Percentiles rank a stretch among this genome's conserved stretches.
These are phyloP conservation scores for Lactarius psammicola DNA, from an alignment of 768 basidiomycete genomes.

Conservation along the genomic window DNA sequence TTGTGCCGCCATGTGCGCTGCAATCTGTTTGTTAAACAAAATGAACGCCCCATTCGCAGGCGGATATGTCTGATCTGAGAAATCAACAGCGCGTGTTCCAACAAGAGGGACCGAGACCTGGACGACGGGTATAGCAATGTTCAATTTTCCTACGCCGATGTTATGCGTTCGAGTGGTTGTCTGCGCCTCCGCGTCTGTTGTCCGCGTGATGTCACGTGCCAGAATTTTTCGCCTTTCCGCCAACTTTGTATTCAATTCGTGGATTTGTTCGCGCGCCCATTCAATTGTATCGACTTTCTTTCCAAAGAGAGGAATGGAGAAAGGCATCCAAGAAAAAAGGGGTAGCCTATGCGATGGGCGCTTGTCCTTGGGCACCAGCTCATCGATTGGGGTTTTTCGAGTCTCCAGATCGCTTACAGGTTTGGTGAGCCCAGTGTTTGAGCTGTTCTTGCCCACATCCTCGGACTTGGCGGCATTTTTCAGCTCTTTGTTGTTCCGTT, in stretches of 20 bases:
- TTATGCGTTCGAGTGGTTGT: slow-evolving; percentile 27
- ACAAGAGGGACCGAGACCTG: slow-evolving; percentile 22
- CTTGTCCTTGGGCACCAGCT: slow-evolving; percentile 63
- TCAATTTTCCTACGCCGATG: slow-evolving; percentile 31
- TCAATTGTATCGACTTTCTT: slow-evolving; percentile 92
- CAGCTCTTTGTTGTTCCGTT: slow-evolving; percentile 57
- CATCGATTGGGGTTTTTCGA: slow-evolving; percentile 33
- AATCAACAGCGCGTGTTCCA: slow-evolving; percentile 22
- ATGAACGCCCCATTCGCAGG: slow-evolving; percentile 69
- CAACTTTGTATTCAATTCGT: slow-evolving; percentile 37
- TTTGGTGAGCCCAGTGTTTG: background rate
- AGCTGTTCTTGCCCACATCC: slow-evolving; percentile 21
- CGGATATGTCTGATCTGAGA: slow-evolving; percentile 35
- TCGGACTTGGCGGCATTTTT: slow-evolving; percentile 46
- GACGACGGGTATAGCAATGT: slow-evolving; percentile 21
- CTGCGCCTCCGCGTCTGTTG: slow-evolving; percentile 28
- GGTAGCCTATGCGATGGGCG: slow-evolving; percentile 79
- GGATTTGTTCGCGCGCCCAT: slow-evolving; percentile 80
- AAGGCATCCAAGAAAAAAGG: slow-evolving; percentile 48
- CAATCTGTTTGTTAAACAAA: slow-evolving; percentile 89
- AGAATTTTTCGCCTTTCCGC: slow-evolving; percentile 33
- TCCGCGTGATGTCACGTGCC: slow-evolving; percentile 34
- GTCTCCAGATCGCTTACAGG: slow-evolving; percentile 35
- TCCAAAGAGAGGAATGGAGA: slow-evolving; percentile 66
- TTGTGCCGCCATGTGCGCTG: slow-evolving; percentile 85